A percentile compares a stretch with the other conserved stretches of the same genome.
phyloP scores from a whole-genome alignment of 2,329 filamentous ascomycete genomes.

The Pleoardoris graminearum region DNA sequence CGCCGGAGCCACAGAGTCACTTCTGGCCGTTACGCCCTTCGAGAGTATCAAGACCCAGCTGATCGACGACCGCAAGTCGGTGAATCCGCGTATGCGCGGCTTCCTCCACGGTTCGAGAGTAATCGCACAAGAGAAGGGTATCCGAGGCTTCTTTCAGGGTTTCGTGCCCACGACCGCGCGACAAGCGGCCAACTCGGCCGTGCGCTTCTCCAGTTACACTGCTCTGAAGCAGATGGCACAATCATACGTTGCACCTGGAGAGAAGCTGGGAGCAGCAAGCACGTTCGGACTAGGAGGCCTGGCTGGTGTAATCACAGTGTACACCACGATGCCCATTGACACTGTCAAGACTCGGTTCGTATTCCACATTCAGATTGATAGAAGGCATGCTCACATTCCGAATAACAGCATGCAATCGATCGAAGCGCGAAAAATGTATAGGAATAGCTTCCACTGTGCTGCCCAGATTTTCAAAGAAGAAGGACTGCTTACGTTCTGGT shows the following conservation, averaged over 20 bases:
- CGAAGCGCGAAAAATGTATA: constrained; percentile 78
- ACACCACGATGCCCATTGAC: constrained; percentile 71
- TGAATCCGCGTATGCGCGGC: constrained; percentile 83
- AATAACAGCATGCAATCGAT: constrained; percentile 84
- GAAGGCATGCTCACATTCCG: neutral
- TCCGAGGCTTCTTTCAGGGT: constrained; percentile 94
- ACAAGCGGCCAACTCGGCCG: constrained; percentile 92
- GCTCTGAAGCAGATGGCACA: constrained; percentile 88
- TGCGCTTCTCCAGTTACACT: constrained; percentile 88
- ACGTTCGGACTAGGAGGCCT: constrained; percentile 91
- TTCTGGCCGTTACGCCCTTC: constrained; percentile 92
- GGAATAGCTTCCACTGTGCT: constrained; percentile 84
- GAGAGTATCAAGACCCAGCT: constrained; percentile 98
- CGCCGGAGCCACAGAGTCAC: constrained; percentile 89
- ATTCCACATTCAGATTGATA: neutral
- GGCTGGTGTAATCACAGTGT: constrained; percentile 90
- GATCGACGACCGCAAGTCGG: constrained; percentile 92
- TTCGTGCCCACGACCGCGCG: constrained; percentile 93
- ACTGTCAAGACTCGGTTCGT: constrained; percentile 81
- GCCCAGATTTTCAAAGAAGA: constrained; percentile 84
- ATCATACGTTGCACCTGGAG: constrained; percentile 88
- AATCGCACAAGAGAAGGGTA: constrained; percentile 83
- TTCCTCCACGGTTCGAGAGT: constrained; percentile 89
- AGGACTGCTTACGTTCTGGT: constrained; percentile 89
- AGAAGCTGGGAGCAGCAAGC: constrained; percentile 84